Percentiles rank a stretch among this genome's conserved stretches.
Evolutionary conservation across 2,329 filamentous ascomycete genomes (phyloP).

Genomic region (Dactylellina drechsleri): DNA sequence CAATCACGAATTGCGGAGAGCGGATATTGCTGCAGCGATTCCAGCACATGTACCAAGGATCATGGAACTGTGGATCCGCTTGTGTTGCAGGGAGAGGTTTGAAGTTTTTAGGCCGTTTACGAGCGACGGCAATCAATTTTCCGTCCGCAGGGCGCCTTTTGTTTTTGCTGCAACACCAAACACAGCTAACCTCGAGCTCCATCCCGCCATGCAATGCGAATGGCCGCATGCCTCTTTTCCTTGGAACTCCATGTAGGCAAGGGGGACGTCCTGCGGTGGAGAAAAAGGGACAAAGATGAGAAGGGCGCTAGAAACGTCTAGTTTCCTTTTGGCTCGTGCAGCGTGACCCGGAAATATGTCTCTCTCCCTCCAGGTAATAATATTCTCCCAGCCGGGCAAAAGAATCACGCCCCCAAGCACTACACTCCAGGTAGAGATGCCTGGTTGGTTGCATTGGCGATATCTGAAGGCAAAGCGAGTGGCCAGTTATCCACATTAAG

Average conservation of each 20-base stretch:
- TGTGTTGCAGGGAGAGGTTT: conserved; percentile 44
- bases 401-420: no score
- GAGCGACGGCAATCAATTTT: conserved; percentile 55
- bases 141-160: conserved; percentile 52
- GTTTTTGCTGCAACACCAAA: conserved; percentile 17
- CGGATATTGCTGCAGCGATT: conserved; percentile 24
- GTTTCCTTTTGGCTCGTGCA: conserved; percentile 28
- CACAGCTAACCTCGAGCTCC: neutral
- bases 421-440: neutral
- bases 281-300: conserved; percentile 3
- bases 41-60: conserved; percentile 37
- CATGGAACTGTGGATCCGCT: conserved; percentile 52
- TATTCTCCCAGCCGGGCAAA: no score
- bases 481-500: conserved; percentile 1
- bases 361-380: conserved; percentile 5
- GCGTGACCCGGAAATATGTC: conserved; percentile 55
- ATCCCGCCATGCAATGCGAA: no score
- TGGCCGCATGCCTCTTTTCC: conserved; percentile 15
- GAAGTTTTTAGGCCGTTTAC: conserved; percentile 47
- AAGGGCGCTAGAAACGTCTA: conserved; percentile 11
- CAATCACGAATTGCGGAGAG: conserved; percentile 36
- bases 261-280: conserved; percentile 7
- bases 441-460: conserved; percentile 1
- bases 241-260: conserved; percentile 18
- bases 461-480: conserved; percentile 15